These are phyloP conservation scores for Loxodes magnus DNA, from an alignment of 73 alveolate genomes.

Conservation along the genomic window DNA sequence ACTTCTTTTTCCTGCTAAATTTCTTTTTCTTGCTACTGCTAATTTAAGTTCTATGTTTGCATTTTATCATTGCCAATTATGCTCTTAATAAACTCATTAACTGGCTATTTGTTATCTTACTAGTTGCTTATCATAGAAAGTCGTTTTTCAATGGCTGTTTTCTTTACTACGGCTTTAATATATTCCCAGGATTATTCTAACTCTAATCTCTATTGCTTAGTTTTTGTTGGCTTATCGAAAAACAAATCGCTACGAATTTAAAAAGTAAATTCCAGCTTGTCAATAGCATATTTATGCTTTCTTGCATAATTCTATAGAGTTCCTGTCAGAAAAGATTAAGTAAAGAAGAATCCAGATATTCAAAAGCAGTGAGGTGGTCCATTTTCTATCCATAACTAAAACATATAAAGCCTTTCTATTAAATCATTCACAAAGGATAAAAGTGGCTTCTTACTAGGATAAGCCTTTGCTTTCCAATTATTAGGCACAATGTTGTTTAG, in stretches of 20 bases:
- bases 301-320: conserved; percentile 69
- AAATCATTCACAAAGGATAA: conserved; percentile 73
- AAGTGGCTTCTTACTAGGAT: conserved; percentile 67
- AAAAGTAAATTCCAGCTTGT: conserved; percentile 78
- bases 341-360: conserved; percentile 67
- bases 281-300: conserved; percentile 93
- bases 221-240: too few species aligned
- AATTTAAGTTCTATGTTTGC: too few species aligned
- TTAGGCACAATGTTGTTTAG: conserved; percentile 72
- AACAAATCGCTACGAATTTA: conserved; percentile 72
- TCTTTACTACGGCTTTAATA: too few species aligned
- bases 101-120: too few species aligned
- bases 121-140: too few species aligned
- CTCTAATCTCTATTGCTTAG: too few species aligned
- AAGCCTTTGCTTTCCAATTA: conserved; percentile 74
- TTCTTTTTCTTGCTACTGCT: too few species aligned
- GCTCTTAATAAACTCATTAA: too few species aligned
- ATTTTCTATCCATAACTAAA: conserved; percentile 74
- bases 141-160: too few species aligned
- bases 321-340: conserved; percentile 62
- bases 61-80: too few species aligned
- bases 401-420: conserved; percentile 62
- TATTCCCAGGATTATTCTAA: too few species aligned
- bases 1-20: too few species aligned
- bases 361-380: conserved; percentile 78